Base-by-base conservation (phyloP, 352 stramenopile genomes). In the Globisporangium megalacanthum region DNA sequence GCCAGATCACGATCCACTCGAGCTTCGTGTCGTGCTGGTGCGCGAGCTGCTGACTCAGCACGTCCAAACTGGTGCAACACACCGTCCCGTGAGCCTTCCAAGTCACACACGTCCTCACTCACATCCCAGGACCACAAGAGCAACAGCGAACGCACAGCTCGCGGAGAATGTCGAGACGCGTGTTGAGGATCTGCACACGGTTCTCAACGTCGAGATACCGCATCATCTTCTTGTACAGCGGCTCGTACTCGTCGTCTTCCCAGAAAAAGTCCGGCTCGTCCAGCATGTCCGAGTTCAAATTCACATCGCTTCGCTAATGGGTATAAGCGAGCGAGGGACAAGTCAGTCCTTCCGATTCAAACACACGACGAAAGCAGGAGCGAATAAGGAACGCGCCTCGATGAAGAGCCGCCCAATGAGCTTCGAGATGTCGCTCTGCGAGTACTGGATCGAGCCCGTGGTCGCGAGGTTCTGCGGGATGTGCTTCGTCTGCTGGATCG, bases 201-300 rank as follows among this genome's bases (percentile, higher is more conserved):
- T 93, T 92, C 52, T 95, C 83, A 58, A 98, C 87, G 52, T 97
- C 92, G 41, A 98, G 69, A 63, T 98, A 98, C 65, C 92, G 88
- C 66, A 90, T 86, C 57, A 97, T 77, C 55, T 90, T 89, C 61
- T 92, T 80, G 73, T 98, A 98, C 51, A 94, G 58, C 6, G 91
- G 91, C 65, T 98, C 88, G 60, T 94, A 97, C 58, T 94, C 71
- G 62, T 98, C 88, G 46, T 96, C 80, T 62, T 98, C 89, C 93
- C 92, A 98, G 66, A 98, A 97, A 52, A 96, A 97, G 51, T 98
- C 91, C 1, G 92, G 92, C 39, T 95, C 95, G 60, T 97, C 90
- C 35, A 98, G 77, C 67, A 98, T 96, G 53, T 98, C 92, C 42
- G 85, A 97, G 59, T 98, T 95, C 25, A 98, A 63, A 58, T 98